Evolutionary conservation across 176 grass and related monocot species (phyloP), one percentile per base, ranked within the genome.

Genomic region (Alloteropsis semialata): DNA sequence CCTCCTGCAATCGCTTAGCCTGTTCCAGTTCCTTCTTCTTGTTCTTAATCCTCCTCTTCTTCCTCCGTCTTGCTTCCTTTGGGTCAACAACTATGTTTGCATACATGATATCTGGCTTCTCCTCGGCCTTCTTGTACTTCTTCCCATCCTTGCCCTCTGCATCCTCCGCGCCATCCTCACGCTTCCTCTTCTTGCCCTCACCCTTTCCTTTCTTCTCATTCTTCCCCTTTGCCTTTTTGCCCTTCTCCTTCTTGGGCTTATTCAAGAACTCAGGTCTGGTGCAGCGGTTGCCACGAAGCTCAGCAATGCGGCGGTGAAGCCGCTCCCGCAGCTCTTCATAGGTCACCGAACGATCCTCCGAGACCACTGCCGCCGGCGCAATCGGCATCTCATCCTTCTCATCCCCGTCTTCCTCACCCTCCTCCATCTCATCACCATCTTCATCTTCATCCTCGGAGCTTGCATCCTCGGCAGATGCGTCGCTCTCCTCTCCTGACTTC

Each of bases 261-360:
- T 87, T 72, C 84, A 69, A 46, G 54, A 79, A 80, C 79, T 92
- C 83, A 2, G 95, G 84, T 30, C 92, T 88, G 67, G 96, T 93
- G 85, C 94, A 95, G 39, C 91, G 80, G 65, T 87, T 83, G 0
- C 92, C 84, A 4, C 89, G 91, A 15, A 93, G 82, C 79, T 95
- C 92, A 0, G 37, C 81, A 7, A 98, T 95, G 34, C 87, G 86
- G 41, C 48, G 81, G 0, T 76, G 82, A 16, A 95, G 90, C 30
- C 92, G 87, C 12, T 92, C 84, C 2, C 30, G 79, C 39, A 98
- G 77, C 87, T 93, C 96, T 71, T 95, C 91, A n/a, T 95, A 93
- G 18, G 96, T 98, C 80, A 95, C 81, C 5, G 92, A 86, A 3
- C 76, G 72, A 16, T 93, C 87, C n/a, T 91, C 89, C 0, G 79